Base-by-base conservation (phyloP, 2,329 filamentous ascomycete genomes). In the Capronia americana region DNA sequence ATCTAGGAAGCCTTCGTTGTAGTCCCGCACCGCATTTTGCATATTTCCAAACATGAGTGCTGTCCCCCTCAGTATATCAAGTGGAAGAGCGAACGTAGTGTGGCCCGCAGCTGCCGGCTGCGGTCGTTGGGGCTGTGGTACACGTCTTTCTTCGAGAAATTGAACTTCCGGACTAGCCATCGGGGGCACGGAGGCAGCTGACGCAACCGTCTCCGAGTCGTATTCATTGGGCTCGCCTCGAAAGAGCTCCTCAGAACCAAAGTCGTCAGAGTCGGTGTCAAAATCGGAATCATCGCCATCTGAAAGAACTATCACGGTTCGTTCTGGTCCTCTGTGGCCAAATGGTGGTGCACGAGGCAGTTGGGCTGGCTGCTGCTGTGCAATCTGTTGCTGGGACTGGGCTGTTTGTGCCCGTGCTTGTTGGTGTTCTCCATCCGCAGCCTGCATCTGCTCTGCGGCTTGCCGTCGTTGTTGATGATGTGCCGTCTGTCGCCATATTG, bases 141-240 rank as follows among this genome's bases (percentile, higher is more conserved):
- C 56, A 24, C 63, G 69, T 59, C 69, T 67, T 41, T 69, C 70
- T 20, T 63, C 41, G 7, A 83, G 68, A 70, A 86, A 84, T 65
- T 85, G 77, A 7, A 87, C 79, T 58, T 86, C 84, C 2, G 83
- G 82, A 51, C 78, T 82, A 69, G 67, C 70, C 30, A 41, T 30
- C 41, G 59, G 46, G 20, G 24, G 54, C 24, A 23, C 20, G 11
- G 58, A 61, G 4, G 38, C 38, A 8, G 38, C 17, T 44, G 38
- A 44, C 17, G 14, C 38, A 44, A 44, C 14, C 5, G 38, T 44
- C 38, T 44, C 38, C 17, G 38, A 44, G 7, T 44, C 38, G 8
- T 44, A 44, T 44, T n/a, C 38, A 12, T 41, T 14, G 34, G 34
- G 3, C 5, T 17, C 34, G 34, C 34, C 34, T 41, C 34, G 34